Conservation (phyloP, 2,329 filamentous ascomycete species). For the Trichophyton rubrum region DNA sequence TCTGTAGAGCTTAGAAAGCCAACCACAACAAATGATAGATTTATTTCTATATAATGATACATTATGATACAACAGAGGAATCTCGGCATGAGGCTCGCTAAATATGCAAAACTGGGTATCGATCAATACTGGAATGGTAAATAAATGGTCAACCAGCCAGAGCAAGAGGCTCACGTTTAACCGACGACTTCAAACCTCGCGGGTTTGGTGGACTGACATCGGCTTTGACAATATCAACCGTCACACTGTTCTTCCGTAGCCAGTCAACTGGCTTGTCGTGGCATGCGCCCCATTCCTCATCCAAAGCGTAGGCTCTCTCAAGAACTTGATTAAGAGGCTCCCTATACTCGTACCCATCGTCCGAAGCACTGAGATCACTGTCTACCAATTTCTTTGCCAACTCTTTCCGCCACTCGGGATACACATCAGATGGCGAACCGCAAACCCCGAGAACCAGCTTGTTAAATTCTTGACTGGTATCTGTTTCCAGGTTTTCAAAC, state of each 20-base stretch:
- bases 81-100: neutral
- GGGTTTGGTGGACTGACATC: slow-evolving; percentile 9
- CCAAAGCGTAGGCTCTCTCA: slow-evolving; percentile 24
- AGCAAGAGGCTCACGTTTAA: neutral
- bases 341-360: slow-evolving; percentile 12
- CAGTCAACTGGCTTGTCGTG: neutral
- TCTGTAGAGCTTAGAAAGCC: neutral
- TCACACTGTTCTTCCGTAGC: slow-evolving; percentile 23
- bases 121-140: neutral
- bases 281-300: slow-evolving; percentile 20
- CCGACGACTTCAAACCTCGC: neutral
- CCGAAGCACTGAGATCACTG: slow-evolving; percentile 13
- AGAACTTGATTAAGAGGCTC: slow-evolving; percentile 23
- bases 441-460: neutral
- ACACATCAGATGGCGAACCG: neutral
- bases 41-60: neutral
- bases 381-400: neutral
- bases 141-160: neutral
- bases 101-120: neutral
- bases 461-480: neutral
- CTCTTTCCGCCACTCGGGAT: neutral
- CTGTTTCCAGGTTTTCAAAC: neutral
- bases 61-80: neutral
- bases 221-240: slow-evolving; percentile 16
- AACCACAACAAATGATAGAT: neutral